Evolutionary conservation across 257 asterid species (phyloP).

Genomic region (Nicotiana otophora): DNA sequence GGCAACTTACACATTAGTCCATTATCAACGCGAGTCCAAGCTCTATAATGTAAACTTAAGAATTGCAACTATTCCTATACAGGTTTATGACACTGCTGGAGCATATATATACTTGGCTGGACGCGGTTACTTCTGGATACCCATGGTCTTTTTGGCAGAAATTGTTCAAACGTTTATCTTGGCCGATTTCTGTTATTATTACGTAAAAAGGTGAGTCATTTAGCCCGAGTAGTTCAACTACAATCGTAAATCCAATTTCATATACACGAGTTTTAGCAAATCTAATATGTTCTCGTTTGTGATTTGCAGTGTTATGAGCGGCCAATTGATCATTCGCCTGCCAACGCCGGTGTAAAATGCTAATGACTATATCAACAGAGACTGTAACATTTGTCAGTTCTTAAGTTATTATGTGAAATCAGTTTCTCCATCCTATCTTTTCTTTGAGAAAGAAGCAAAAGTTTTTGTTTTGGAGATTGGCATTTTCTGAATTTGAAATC

Average conservation of each 20-base stretch:
- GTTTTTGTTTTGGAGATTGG: background rate
- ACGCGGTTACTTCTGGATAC: conserved; percentile 67
- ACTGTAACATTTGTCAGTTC: background rate
- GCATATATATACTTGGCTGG: conserved; percentile 48
- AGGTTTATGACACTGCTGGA: conserved; percentile 77
- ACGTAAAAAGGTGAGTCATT: conserved; percentile 60
- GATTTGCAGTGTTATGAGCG: conserved; percentile 60
- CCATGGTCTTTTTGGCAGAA: conserved; percentile 62
- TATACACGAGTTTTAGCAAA: background rate
- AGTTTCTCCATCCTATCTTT: background rate
- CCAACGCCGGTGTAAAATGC: conserved; percentile 43
- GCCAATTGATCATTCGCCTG: conserved; percentile 56
- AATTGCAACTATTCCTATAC: background rate
- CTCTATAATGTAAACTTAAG: background rate
- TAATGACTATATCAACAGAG: too few relatives aligned
- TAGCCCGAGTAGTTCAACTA: background rate
- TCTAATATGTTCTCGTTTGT: background rate
- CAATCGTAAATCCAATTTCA: background rate
- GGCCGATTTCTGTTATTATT: conserved; percentile 89
- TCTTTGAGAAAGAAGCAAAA: background rate
- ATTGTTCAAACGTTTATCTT: conserved; percentile 80
- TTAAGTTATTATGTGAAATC: background rate
- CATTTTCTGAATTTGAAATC: background rate
- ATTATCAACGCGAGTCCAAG: background rate
- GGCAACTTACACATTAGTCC: background rate